These are phyloP conservation scores for Euphorbia schlechtendalii DNA, from an alignment of 441 rosid species.

Conservation along the genomic window DNA sequence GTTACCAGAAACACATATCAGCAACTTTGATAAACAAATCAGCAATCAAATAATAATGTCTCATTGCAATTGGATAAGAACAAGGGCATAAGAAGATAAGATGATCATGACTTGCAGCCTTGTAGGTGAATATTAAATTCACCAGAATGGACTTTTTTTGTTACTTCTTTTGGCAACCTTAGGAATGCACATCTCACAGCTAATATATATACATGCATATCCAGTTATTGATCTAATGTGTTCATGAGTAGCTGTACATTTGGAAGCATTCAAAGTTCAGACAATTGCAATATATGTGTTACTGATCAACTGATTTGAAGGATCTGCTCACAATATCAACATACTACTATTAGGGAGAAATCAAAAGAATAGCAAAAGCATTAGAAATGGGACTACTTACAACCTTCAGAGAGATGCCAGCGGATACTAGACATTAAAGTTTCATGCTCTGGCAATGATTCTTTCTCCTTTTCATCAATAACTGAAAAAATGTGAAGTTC, in stretches of 20 bases:
- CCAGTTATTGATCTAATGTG: neutral
- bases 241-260: neutral
- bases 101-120: slow-evolving; percentile 2
- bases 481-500: slow-evolving; percentile 41
- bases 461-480: slow-evolving; percentile 68
- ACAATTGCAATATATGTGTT: neutral
- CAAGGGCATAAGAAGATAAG: neutral
- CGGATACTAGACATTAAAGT: slow-evolving; percentile 71
- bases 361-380: neutral
- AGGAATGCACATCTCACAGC: neutral
- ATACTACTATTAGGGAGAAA: neutral
- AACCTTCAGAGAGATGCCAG: slow-evolving; percentile 88
- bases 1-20: neutral
- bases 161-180: neutral
- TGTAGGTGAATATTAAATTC: neutral
- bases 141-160: neutral
- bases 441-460: slow-evolving; percentile 68
- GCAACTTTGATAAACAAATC: neutral
- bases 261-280: neutral
- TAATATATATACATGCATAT: neutral
- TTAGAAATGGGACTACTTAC: neutral
- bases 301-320: neutral
- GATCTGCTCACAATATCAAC: neutral
- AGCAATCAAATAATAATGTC: neutral
- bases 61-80: neutral